Base-by-base conservation (phyloP, 164 flowering plant genomes). In the Santalum album region DNA sequence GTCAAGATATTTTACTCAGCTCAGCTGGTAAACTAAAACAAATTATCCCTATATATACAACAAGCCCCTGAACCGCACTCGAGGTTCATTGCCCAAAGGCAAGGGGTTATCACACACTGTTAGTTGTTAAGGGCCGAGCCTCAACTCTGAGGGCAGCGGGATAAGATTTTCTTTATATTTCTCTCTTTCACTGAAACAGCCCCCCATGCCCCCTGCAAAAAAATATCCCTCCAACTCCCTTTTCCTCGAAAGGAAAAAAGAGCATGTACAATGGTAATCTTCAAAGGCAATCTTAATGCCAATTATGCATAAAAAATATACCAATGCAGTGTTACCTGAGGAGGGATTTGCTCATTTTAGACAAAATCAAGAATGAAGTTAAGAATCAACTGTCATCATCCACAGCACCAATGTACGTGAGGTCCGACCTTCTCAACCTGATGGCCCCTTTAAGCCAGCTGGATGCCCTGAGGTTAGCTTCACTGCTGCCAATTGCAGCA, bases 401-500 rank as follows among this genome's bases (percentile, higher is more conserved):
- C 44, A 86, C 75, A 15, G 94, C 63, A 16, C 99, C 97, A 64
- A 86, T 75, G 53, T 84, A 94, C 1, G 90, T 82, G 68, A 94
- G 92, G 51, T 94, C 95, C 10, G 90, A 75, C 59, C 99, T 75
- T 63, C 99, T 81, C 43, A 87, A 81, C 56, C 99, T 82, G 15
- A 94, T 79, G 2, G 97, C 74, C 46, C 99, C 99, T 71, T 75
- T 90, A 18, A 94, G 94, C 89, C 86, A 87, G 66, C 74, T 74
- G 43, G 82, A 69, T 6, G 99, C 97, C 66, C 73, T 86, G 27
- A 86, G 70, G 66, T 78, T 85, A 39, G 75, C 61, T 46, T 83
- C 89, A 50, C 76, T 74, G 19, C 76, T 72, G 53, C 81, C 83
- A 32, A 77, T 64, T 3, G 59, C 69, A 54, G 71, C 72, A 53